phyloP scores from a whole-genome alignment of 331 rosid genomes.

The Malus hybrid region DNA sequence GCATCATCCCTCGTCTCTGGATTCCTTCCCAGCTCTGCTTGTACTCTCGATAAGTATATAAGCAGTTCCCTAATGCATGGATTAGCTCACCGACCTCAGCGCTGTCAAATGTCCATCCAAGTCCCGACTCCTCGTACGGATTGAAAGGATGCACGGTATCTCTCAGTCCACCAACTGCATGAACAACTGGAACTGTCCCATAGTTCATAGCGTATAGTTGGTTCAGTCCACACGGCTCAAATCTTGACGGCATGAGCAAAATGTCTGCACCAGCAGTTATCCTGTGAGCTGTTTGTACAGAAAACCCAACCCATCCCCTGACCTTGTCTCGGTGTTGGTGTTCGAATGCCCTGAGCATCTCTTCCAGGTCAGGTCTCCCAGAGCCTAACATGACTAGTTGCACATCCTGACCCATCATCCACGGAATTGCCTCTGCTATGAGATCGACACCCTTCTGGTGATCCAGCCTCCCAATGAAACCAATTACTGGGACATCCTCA shows the following conservation, averaged over 20 bases:
- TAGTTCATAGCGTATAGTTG: constrained; percentile 93
- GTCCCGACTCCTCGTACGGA: constrained; percentile 68
- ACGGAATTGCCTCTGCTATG: constrained; percentile 79
- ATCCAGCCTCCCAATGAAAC: constrained; percentile 85
- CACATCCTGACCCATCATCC: constrained; percentile 81
- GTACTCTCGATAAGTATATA: constrained; percentile 55
- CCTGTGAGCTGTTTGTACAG: constrained; percentile 76
- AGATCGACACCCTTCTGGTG: constrained; percentile 86
- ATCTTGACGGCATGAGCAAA: constrained; percentile 93
- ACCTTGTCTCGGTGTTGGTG: constrained; percentile 43
- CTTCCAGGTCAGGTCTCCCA: constrained; percentile 74
- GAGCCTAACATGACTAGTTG: constrained; percentile 88
- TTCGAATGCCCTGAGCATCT: constrained; percentile 54
- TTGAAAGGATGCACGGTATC: constrained; percentile 77
- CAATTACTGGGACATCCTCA: constrained; percentile 58
- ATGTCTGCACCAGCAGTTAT: constrained; percentile 88
- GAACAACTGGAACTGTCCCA: constrained; percentile 93
- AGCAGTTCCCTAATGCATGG: constrained; percentile 73
- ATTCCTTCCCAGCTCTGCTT: constrained; percentile 95
- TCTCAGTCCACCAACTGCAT: constrained; percentile 82
- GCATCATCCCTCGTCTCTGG: constrained; percentile 82
- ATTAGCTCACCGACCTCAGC: constrained; percentile 60
- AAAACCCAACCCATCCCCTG: constrained; percentile 92
- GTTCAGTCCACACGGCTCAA: constrained; percentile 94
- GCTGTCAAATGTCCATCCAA: constrained; percentile 83